phyloP scores from a whole-genome alignment of 345 rosid genomes.

The Camelina sativa region DNA sequence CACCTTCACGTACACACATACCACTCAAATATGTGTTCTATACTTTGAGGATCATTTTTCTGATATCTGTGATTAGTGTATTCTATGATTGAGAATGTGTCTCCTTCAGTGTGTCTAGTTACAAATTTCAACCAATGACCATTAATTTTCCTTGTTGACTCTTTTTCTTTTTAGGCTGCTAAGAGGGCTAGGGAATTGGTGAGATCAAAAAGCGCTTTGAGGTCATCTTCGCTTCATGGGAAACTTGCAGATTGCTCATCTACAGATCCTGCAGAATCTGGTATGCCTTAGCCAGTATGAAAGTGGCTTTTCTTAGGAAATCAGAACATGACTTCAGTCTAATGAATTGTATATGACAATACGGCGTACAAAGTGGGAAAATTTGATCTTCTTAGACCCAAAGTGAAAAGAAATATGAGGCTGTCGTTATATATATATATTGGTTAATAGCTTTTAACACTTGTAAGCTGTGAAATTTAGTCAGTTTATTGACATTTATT shows the following conservation, averaged over 20 bases:
- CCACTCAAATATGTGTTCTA: constrained; percentile 5
- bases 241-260: constrained; percentile 98
- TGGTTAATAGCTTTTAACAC: constrained; percentile 20
- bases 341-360: background rate
- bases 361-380: background rate
- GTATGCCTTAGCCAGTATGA: constrained; percentile 52
- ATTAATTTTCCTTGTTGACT: background rate
- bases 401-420: background rate
- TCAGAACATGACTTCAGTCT: constrained; percentile 38
- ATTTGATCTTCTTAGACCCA: background rate
- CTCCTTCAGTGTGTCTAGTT: background rate
- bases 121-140: constrained; percentile 19
- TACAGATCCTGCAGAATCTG: constrained; percentile 88
- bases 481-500: constrained; percentile 13
- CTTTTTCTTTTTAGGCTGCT: constrained; percentile 73
- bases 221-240: constrained; percentile 96
- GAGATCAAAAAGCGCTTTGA: constrained; percentile 82
- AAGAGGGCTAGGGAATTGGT: constrained; percentile 97
- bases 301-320: constrained; percentile 52
- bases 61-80: background rate
- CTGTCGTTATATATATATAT: background rate
- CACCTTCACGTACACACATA: constrained; percentile 13
- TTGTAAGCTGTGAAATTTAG: constrained; percentile 6
- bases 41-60: background rate
- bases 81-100: constrained; percentile 5